Evolutionary conservation across 208 protist species (phyloP).

Genomic region (Naegleria fowleri): DNA sequence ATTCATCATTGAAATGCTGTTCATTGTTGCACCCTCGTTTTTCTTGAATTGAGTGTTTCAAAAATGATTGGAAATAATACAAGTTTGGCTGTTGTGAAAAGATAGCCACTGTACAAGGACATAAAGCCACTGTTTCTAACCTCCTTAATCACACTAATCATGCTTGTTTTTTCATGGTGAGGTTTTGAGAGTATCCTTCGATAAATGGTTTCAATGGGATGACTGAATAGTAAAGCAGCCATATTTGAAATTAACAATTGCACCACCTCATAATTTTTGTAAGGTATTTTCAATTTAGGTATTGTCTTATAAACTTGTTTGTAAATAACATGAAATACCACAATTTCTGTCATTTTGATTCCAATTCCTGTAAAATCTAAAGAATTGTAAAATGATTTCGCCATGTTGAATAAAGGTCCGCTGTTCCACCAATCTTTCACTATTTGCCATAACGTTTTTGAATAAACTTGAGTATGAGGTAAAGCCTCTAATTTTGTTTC

Average conservation of each 20-base stretch:
- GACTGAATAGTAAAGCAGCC: neutral
- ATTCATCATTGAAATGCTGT: too few relatives aligned
- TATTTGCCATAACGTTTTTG: neutral
- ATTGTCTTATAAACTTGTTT: neutral
- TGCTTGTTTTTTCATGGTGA: neutral
- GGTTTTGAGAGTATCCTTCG: neutral
- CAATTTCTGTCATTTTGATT: neutral
- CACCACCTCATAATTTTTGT: neutral
- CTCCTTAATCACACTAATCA: neutral
- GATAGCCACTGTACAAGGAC: neutral
- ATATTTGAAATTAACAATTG: neutral
- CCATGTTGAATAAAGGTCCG: neutral
- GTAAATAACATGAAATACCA: neutral
- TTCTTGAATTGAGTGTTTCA: too few relatives aligned
- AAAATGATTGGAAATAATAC: too few relatives aligned
- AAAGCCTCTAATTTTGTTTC: neutral
- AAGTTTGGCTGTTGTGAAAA: neutral
- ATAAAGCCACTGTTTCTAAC: neutral
- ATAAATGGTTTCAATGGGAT: neutral
- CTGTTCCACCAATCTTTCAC: neutral
- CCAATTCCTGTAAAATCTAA: neutral
- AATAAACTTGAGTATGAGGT: neutral
- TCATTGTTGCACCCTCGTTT: too few relatives aligned
- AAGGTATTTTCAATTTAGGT: neutral
- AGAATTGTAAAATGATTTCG: neutral